Evolutionary conservation across 2,329 filamentous ascomycete species (phyloP), one percentile per base, ranked within the genome.

Genomic region (Phialocephala subalpina): DNA sequence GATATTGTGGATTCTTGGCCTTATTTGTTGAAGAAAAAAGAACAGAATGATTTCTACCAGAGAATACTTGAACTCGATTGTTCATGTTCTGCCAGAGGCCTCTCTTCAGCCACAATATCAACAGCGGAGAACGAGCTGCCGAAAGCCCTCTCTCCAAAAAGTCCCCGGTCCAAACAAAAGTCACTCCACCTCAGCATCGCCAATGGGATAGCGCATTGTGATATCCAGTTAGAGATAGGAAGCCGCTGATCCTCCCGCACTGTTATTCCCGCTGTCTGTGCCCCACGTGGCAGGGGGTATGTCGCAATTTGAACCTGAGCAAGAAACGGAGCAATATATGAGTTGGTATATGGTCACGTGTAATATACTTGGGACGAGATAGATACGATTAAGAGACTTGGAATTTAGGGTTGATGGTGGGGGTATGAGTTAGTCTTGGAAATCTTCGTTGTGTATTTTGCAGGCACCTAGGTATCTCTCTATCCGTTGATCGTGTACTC

Each of bases 361-460:
- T 49, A 25, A 49, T 49, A 25, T 49, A 49, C 45, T 49, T 56
- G 35, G 60, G 27, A 38, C 60, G 47, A 49, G n/a, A 49, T 49
- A 49, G 22, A 49, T 25, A 49, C 4, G n/a, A 49, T 22, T n/a
- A n/a, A n/a, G n/a, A n/a, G 7, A n/a, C 42, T 45, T 45, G 6
- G 45, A 20, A 7, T 22, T 7, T 49, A 14, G 45, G n/a, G 5
- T 5, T 49, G 6, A 14, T 22, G n/a, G 45, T 49, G 45, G 45
- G 42, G 45, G 45, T 49, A 2, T 16, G 40, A 18, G 12, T n/a
- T 42, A 16, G 12, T 42, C 18, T 14, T 42, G 4, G 38, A 14
- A 16, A 3, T 14, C 6, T 49, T 33, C 29, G 29, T 5, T 33
- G 29, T 33, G 4, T 9, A 33, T 33, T 4, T 9, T 33, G 29